Percentiles rank a stretch among this genome's conserved stretches.
Conservation (phyloP, 176 grass and related monocot species). For the Areca catechu region DNA sequence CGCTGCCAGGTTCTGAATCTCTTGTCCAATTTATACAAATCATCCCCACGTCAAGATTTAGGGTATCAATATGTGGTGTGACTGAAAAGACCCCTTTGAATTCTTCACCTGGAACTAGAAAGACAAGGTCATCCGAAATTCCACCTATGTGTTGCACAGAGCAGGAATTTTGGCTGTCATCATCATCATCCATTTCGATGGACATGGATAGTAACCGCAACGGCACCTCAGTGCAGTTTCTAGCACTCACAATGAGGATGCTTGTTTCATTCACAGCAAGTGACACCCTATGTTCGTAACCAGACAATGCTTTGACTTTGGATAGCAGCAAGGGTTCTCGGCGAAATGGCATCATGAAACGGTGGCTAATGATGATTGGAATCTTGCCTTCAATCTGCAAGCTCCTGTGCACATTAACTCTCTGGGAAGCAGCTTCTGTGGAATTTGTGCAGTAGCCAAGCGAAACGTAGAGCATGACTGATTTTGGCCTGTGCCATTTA, state of each 20-base stretch:
- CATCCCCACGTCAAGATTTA: conserved; percentile 47
- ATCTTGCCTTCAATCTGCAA: conserved; percentile 95
- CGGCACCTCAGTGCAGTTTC: conserved; percentile 75
- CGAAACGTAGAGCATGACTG: conserved; percentile 87
- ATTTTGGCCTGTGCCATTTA: conserved; percentile 88
- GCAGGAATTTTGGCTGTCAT: conserved; percentile 25
- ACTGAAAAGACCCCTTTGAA: conserved; percentile 83
- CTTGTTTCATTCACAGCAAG: conserved; percentile 76
- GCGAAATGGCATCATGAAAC: conserved; percentile 77
- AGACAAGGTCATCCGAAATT: conserved; percentile 25
- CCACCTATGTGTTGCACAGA: conserved; percentile 53
- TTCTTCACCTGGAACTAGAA: conserved; percentile 65
- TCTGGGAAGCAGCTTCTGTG: conserved; percentile 38
- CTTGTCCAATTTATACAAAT: conserved; percentile 75
- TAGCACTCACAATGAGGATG: conserved; percentile 63
- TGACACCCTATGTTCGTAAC: conserved; percentile 36
- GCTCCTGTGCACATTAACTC: conserved; percentile 81
- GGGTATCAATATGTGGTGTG: conserved; percentile 28
- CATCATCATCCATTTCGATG: conserved; percentile 33
- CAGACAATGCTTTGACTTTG: conserved; percentile 46
- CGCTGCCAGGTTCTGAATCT: conserved; percentile 30
- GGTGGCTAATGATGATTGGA: conserved; percentile 56
- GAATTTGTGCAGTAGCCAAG: conserved; percentile 63
- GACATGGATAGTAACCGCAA: conserved; percentile 45
- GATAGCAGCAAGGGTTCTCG: conserved; percentile 79